These are phyloP conservation scores for Neodidymelliopsis sp. DNA, from an alignment of 2,329 filamentous ascomycete species.

Conservation along the genomic window DNA sequence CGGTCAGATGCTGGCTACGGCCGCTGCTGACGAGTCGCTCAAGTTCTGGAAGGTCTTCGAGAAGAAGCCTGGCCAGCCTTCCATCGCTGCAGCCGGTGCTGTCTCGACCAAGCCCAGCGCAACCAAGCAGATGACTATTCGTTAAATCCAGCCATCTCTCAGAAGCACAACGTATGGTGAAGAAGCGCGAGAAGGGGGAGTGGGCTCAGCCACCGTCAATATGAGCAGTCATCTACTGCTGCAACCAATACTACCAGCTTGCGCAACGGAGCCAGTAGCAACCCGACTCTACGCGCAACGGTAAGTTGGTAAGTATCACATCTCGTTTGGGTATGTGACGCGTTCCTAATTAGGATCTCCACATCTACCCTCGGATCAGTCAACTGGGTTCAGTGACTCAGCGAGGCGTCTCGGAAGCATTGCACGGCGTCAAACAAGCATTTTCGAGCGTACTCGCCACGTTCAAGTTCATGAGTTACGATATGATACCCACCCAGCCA, in stretches of 20 bases:
- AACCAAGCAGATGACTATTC: conserved; percentile 87
- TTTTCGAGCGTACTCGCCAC: conserved; percentile 19
- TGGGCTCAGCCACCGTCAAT: conserved; percentile 22
- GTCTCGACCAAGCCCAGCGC: conserved; percentile 80
- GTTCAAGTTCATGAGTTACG: conserved; percentile 20
- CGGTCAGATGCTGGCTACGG: conserved; percentile 96
- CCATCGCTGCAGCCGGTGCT: conserved; percentile 68
- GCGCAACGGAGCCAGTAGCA: conserved; percentile 46
- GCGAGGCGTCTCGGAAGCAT: conserved; percentile 23
- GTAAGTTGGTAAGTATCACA: conserved; percentile 54
- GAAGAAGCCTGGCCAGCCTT: conserved; percentile 85
- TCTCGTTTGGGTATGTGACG: conserved; percentile 51
- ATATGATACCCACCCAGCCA: conserved; percentile 21
- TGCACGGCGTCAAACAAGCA: conserved; percentile 18
- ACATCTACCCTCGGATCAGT: conserved; percentile 42
- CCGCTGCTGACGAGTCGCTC: conserved; percentile 92
- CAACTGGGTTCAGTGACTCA: conserved; percentile 20
- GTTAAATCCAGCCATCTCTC: conserved; percentile 30
- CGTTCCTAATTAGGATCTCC: conserved; percentile 42
- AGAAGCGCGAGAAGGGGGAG: conserved; percentile 16
- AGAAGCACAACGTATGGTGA: not conserved
- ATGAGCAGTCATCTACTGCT: conserved; percentile 19
- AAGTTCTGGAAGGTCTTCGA: conserved; percentile 99
- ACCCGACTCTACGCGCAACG: conserved; percentile 51
- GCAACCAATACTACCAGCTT: conserved; percentile 39